Evolutionary conservation across 345 rosid genomes (phyloP).

Genomic region (Syzygium grande): DNA sequence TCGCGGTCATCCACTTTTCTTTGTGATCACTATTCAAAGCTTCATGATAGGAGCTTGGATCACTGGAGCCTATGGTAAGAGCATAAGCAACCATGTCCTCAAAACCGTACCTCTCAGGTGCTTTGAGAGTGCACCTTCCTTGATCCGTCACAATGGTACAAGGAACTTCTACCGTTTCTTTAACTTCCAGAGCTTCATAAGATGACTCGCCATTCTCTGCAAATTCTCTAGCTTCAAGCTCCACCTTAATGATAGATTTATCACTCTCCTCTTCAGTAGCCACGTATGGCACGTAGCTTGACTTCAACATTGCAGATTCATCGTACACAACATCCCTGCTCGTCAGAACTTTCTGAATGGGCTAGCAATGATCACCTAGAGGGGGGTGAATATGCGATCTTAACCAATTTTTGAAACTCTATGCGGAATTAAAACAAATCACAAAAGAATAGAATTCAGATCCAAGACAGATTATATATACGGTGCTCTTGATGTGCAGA

Average conservation of each 20-base stretch:
- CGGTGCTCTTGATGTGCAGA: too few relatives aligned
- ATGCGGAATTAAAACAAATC: too few relatives aligned
- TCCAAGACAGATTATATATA: too few relatives aligned
- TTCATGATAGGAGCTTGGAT: background rate
- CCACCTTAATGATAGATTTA: background rate
- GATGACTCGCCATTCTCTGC: background rate
- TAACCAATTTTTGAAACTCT: too few relatives aligned
- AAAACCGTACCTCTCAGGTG: background rate
- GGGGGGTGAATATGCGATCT: too few relatives aligned
- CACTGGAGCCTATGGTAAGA: rapidly evolving
- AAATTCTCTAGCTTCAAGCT: background rate
- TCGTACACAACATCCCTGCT: background rate
- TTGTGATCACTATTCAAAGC: background rate
- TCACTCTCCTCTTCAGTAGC: background rate
- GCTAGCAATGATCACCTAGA: too few relatives aligned
- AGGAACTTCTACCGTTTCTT: background rate
- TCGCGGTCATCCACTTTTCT: background rate
- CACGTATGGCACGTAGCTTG: background rate
- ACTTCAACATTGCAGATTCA: background rate
- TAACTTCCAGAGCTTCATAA: background rate
- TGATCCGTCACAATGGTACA: background rate
- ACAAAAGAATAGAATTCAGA: too few relatives aligned
- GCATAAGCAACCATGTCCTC: background rate
- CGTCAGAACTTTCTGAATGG: background rate
- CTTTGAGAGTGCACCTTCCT: background rate